A percentile compares a stretch with the other conserved stretches of the same genome.
Evolutionary conservation across 768 basidiomycete species (phyloP).

Genomic region (Boletus pseudopeckii): DNA sequence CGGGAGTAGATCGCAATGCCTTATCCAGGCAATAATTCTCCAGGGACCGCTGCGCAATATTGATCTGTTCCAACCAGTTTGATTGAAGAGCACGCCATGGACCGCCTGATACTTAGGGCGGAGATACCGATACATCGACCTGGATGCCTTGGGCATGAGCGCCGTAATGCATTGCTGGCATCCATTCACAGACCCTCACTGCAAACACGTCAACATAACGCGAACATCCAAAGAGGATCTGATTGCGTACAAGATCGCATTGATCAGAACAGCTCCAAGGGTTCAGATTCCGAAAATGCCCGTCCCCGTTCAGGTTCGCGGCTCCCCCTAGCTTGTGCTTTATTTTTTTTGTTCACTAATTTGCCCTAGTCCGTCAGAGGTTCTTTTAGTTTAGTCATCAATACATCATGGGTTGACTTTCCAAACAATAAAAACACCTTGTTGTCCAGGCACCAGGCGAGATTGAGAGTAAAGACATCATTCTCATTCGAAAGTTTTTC

Average conservation of each 20-base stretch:
- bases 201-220: constrained; percentile 30
- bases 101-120: constrained; percentile 13
- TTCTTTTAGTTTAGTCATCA: constrained; percentile 16
- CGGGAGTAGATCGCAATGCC: constrained; percentile 21
- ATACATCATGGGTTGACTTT: constrained; percentile 5
- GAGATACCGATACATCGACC: constrained; percentile 17
- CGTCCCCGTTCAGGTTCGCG: constrained; percentile 26
- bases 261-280: constrained; percentile 16
- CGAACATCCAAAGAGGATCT: constrained; percentile 15
- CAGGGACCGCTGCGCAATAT: not conserved
- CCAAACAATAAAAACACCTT: constrained; percentile 9
- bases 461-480: constrained; percentile 10
- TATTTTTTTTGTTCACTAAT: constrained; percentile 6
- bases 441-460: constrained; percentile 16
- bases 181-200: constrained; percentile 22
- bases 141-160: constrained; percentile 6
- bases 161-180: constrained; percentile 32
- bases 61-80: constrained; percentile 6
- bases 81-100: not conserved
- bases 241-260: constrained; percentile 27
- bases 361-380: constrained; percentile 11
- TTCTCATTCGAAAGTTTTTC: constrained; percentile 9
- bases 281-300: constrained; percentile 25
- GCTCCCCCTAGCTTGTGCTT: constrained; percentile 4
- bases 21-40: constrained; percentile 10